Percentiles rank a stretch among this genome's conserved stretches.
phyloP scores from a whole-genome alignment of 2,329 filamentous ascomycete genomes.

The Cladophialophora chaetospira region DNA sequence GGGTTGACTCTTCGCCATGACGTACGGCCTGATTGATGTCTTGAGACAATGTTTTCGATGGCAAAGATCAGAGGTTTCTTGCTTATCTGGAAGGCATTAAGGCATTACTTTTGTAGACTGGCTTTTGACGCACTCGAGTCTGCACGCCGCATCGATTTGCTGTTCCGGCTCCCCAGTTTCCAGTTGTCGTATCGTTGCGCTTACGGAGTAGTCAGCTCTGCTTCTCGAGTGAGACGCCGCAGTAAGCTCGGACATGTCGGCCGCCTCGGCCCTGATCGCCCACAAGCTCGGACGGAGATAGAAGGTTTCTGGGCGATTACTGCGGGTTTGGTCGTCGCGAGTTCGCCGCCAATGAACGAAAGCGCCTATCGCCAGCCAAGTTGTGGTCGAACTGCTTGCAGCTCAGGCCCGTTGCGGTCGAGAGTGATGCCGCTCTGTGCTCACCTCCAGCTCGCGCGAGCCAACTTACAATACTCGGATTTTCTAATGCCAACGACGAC shows the following conservation, averaged over 20 bases:
- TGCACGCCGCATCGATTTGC: neutral
- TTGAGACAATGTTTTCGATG: neutral
- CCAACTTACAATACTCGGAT: no score
- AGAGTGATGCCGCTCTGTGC: no score
- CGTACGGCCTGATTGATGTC: neutral
- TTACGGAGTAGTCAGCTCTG: slow-evolving; percentile 7
- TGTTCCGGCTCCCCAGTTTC: neutral
- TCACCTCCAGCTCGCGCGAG: no score
- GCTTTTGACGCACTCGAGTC: no score
- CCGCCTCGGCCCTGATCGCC: no score
- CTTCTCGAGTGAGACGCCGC: neutral
- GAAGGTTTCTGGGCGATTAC: neutral
- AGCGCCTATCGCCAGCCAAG: no score
- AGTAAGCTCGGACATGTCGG: neutral
- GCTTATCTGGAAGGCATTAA: neutral
- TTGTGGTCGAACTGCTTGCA: no score
- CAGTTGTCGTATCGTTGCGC: neutral
- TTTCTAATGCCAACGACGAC: slow-evolving; percentile 32
- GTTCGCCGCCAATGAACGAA: no score
- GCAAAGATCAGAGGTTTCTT: neutral
- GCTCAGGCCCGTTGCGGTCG: no score
- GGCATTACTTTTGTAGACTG: neutral
- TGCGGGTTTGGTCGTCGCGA: no score
- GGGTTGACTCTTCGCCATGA: slow-evolving; percentile 1
- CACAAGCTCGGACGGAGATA: neutral